Evolutionary conservation across 441 rosid species (phyloP), one percentile per base, ranked within the genome.

Genomic region (Populus trichocarpa): DNA sequence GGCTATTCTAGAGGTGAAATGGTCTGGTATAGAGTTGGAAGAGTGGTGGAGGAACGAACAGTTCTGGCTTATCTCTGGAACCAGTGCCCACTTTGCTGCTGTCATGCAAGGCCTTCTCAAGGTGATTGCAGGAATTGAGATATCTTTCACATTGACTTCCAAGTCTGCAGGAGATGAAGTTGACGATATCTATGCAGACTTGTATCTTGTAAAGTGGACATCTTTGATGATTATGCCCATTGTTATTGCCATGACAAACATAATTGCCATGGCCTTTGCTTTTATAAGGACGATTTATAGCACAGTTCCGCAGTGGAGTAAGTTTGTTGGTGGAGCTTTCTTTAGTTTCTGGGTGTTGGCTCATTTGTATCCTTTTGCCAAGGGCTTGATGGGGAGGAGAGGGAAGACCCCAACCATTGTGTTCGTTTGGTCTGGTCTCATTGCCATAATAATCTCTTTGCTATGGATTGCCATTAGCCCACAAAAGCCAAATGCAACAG

Each of bases 1-100:
- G 2, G 96, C 97, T 7, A 79, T 95, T 74, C 89, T 93, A 8
- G 98, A 93, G 81, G 91, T 92, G 73, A 90, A 85, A 67, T 95
- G 98, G 97, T 85, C 97, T 0, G 97, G 93, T 7, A 90, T 93
- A 10, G 90, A 76, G 8, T 78, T 95, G 46, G 98, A 95, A 75
- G 98, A 94, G 66, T 92, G 98, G 98, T 94, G 98, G 97, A 88
- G 98, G 85, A 94, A 94, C 16, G 98, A 94, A 79, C 97, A 95
- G 71, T 93, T 91, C 80, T 91, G 97, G 97, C 88, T 95, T 4
- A 95, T 93, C 40, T 86, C 91, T 0, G 97, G 97, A 40, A 91
- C 97, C 18, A 91, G 97, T 12, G 86, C 97, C 75, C 98, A 93
- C 78, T 78, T 93, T 2, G 94, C 93, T 7, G 98, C 97, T 0